phyloP scores from a whole-genome alignment of 2,329 filamentous ascomycete species.

The Pseudogymnoascus sp. region DNA sequence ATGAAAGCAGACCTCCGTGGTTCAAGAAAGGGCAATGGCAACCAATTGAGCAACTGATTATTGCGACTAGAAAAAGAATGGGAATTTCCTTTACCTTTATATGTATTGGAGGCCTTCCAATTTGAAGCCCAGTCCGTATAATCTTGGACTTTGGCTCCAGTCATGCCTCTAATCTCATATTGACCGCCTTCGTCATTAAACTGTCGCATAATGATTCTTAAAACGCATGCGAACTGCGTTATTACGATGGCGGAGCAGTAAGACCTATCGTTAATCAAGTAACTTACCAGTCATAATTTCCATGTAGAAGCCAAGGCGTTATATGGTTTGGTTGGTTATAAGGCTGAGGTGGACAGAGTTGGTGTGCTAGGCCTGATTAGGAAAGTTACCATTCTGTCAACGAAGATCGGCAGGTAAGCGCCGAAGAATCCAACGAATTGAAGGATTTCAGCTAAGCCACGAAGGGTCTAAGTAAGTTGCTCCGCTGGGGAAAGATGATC shows the following conservation, averaged over 20 bases:
- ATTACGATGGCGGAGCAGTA: not conserved
- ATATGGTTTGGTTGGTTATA: not conserved
- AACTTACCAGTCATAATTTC: not conserved
- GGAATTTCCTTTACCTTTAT: not conserved
- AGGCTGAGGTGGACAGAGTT: not conserved
- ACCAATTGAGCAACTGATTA: not conserved
- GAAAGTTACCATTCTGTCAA: not conserved
- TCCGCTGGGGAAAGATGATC: not conserved
- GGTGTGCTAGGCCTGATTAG: not conserved
- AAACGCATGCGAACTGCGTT: not conserved
- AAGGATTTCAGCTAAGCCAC: not conserved
- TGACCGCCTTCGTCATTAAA: not conserved
- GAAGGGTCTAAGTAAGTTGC: not conserved
- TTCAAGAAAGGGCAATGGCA: not conserved
- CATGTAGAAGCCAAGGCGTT: not conserved
- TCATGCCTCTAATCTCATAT: not conserved
- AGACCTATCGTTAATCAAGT: not conserved
- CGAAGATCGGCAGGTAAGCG: not conserved
- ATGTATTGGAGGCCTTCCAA: not conserved
- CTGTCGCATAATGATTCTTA: not conserved
- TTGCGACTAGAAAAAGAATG: not conserved
- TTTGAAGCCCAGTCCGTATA: not conserved
- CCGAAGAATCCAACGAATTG: not conserved
- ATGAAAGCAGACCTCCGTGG: not conserved
- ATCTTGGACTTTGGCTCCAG: not conserved